Percentiles rank a stretch among this genome's conserved stretches.
Conservation (phyloP, 2,329 filamentous ascomycete genomes). For the Escovopsis sp. region DNA sequence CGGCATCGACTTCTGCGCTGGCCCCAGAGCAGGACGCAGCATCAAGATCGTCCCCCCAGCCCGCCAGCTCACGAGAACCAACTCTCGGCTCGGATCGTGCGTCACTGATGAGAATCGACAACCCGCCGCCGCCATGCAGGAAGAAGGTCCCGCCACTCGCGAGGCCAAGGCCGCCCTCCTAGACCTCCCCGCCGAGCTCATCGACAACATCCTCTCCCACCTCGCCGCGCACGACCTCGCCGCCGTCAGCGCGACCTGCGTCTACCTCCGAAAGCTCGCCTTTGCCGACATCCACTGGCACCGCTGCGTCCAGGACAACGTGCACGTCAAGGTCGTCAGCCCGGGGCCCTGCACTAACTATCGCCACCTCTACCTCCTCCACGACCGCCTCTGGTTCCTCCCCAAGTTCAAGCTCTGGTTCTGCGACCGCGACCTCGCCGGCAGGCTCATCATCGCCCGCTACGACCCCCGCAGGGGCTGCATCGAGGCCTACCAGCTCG, state of each 20-base stretch:
- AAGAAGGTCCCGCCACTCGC: no score
- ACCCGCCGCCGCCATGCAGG: no score
- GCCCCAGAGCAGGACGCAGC: no score
- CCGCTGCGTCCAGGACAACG: constrained; percentile 48
- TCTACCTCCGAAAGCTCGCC: constrained; percentile 40
- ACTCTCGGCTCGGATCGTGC: no score
- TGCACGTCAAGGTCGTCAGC: constrained; percentile 38
- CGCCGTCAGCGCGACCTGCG: constrained; percentile 44
- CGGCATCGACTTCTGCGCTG: no score
- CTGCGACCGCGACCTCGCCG: constrained; percentile 54
- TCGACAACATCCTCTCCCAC: constrained; percentile 54
- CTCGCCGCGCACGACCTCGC: constrained; percentile 51
- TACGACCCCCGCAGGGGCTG: constrained; percentile 59
- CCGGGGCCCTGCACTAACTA: constrained; percentile 48
- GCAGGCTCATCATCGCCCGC: constrained; percentile 59
- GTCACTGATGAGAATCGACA: no score
- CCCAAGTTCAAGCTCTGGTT: constrained; percentile 75
- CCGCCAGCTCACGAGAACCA: no score
- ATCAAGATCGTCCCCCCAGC: no score
- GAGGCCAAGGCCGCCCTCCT: constrained; percentile 20
- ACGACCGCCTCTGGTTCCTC: constrained; percentile 76
- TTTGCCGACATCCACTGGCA: constrained; percentile 59
- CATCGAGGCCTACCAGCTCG: constrained; percentile 67
- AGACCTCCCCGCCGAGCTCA: constrained; percentile 56
- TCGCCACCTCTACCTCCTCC: constrained; percentile 54